Base-by-base conservation (phyloP, 176 grass and related monocot species). In the Aegilops sharonensis region DNA sequence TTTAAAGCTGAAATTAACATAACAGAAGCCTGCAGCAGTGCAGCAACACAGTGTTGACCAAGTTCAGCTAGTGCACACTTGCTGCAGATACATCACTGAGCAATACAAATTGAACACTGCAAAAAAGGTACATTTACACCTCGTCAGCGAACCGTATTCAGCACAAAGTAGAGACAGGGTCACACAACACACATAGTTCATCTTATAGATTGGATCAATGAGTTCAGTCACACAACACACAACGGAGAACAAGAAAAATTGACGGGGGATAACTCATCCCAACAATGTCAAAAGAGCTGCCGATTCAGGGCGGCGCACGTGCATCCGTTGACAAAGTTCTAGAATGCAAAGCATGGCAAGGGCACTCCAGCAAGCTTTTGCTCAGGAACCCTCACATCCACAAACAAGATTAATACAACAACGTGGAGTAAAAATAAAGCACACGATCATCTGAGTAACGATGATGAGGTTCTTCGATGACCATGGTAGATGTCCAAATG, bases 321-420 rank as follows among this genome's bases (percentile, higher is more conserved):
- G 75, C 74, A 87, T 81, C 76, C 69, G 39, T 77, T 39, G 61
- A 79, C n/a, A 36, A 43, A 52, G 86, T 71, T 82, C 40, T 4
- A 35, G 64, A 81, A 71, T 64, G 83, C 78, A 85, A 77, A 85
- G 32, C 71, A 82, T 82, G 77, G 77, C 78, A 88, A 59, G 50
- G 82, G 70, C 76, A 71, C 50, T 82, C 77, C 20, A 76, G 40
- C 61, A 70, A 78, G 32, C 65, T 66, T 78, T 85, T 79, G 57
- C 66, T 68, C 75, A 31, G 6, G 77, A 88, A 85, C 81, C 81
- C 72, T 73, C 64, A 82, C 52, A 72, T 85, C 90, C 76, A 69
- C 73, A 77, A 56, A 56, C 68, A 45, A 88, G 77, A 85, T 25
- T 25, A 91, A 88, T 82, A 91, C 72, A 82, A 87, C 27, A 81